A percentile compares a stretch with the other conserved stretches of the same genome.
These are phyloP conservation scores for Orobanche coerulescens DNA, from an alignment of 257 asterid genomes.

Conservation along the genomic window DNA sequence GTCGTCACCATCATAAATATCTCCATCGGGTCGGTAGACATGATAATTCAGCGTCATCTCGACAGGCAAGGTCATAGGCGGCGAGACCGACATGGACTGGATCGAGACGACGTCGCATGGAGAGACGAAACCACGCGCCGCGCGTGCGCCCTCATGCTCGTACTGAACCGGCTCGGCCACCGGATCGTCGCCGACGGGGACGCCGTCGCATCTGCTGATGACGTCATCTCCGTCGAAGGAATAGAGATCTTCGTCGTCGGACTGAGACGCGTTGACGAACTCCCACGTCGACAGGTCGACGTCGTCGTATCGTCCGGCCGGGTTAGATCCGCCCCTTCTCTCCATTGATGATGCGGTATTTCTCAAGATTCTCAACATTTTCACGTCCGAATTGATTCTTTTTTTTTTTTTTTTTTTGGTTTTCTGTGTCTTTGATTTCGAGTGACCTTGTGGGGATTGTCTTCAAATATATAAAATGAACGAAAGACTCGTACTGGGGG, in stretches of 20 bases:
- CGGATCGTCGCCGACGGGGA: background rate
- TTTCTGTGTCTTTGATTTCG: background rate
- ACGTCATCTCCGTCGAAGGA: constrained; percentile 37
- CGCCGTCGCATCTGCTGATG: constrained; percentile 16
- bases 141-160: constrained; percentile 16
- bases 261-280: constrained; percentile 44
- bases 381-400: background rate
- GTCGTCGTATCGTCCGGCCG: constrained; percentile 30
- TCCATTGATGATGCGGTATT: constrained; percentile 36
- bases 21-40: constrained; percentile 5
- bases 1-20: constrained; percentile 1
- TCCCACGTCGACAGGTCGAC: constrained; percentile 64
- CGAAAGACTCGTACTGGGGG: background rate
- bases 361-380: constrained; percentile 37
- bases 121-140: background rate
- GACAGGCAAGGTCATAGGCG: constrained; percentile 24
- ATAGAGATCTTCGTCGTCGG: constrained; percentile 54
- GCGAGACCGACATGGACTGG: constrained; percentile 28
- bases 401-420: background rate
- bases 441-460: background rate
- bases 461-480: background rate
- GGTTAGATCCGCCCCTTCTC: constrained; percentile 26
- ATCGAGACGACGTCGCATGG: constrained; percentile 21
- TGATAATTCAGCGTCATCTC: constrained; percentile 17
- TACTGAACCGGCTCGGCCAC: background rate